phyloP scores from a whole-genome alignment of 805 yeast species.

The Scheffersomyces lignosus region DNA sequence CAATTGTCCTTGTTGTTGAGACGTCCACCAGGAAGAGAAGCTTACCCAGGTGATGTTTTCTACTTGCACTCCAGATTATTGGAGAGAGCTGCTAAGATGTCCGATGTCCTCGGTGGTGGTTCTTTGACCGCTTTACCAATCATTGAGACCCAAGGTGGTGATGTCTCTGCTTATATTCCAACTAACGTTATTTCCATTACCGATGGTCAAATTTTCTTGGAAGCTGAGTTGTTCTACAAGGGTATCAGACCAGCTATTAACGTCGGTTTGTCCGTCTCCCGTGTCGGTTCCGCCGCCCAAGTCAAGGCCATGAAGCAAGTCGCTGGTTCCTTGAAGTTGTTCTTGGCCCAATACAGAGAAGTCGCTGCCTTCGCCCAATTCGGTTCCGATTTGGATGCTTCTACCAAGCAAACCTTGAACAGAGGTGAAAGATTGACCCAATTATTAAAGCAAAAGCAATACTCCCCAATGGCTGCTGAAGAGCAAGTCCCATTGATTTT shows the following conservation, averaged over 20 bases:
- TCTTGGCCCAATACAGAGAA: constrained; percentile 99
- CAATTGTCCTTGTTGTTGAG: constrained; percentile 96
- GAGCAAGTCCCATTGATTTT: constrained; percentile 97
- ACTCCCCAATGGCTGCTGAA: constrained; percentile 95
- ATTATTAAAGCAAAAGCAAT: constrained; percentile 97
- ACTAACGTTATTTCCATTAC: constrained; percentile 97
- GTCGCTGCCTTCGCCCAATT: constrained; percentile 99
- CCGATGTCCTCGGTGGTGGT: constrained; percentile 86
- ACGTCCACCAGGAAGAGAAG: constrained; percentile 97
- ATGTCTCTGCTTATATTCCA: constrained; percentile 96
- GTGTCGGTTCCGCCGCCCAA: constrained; percentile 99
- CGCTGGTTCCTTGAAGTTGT: constrained; percentile 99
- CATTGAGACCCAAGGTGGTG: constrained; percentile 99
- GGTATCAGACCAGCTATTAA: constrained; percentile 99
- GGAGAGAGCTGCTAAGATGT: constrained; percentile 98
- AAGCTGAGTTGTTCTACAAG: constrained; percentile 99
- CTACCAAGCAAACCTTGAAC: constrained; percentile 96
- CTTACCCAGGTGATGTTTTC: constrained; percentile 96
- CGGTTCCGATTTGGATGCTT: constrained; percentile 99
- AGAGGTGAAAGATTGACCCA: constrained; percentile 99
- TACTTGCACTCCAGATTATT: constrained; percentile 92
- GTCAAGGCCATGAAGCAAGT: constrained; percentile 99
- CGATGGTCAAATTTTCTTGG: constrained; percentile 98
- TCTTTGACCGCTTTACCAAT: constrained; percentile 95
- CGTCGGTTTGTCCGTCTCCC: constrained; percentile 99